Evolutionary conservation across 2,329 filamentous ascomycete genomes (phyloP).

Genomic region (Colletotrichum cuscutae): DNA sequence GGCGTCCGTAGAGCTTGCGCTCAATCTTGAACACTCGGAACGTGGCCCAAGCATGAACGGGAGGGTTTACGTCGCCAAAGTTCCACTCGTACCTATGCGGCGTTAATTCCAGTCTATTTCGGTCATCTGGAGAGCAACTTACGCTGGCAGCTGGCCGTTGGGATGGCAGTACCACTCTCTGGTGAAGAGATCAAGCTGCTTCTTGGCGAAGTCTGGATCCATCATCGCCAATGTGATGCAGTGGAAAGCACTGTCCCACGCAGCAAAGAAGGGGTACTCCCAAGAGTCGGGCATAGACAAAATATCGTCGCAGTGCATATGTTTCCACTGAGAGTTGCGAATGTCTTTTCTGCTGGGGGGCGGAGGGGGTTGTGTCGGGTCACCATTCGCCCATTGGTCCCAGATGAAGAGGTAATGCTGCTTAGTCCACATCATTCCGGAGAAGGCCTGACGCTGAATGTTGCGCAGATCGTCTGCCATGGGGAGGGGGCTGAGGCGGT

Average conservation of each 20-base stretch:
- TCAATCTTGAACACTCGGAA: slow-evolving; percentile 99
- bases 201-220: slow-evolving; percentile 97
- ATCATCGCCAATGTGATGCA: slow-evolving; percentile 97
- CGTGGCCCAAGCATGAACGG: slow-evolving; percentile 94
- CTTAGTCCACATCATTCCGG: slow-evolving; percentile 99
- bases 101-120: slow-evolving; percentile 34
- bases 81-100: slow-evolving; percentile 83
- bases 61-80: slow-evolving; percentile 96
- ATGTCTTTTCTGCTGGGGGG: slow-evolving; percentile 82
- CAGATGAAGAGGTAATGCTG: slow-evolving; percentile 97
- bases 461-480: slow-evolving; percentile 95
- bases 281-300: slow-evolving; percentile 98
- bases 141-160: slow-evolving; percentile 93
- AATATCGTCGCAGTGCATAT: slow-evolving; percentile 94
- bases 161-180: slow-evolving; percentile 99
- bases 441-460: slow-evolving; percentile 93
- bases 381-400: slow-evolving; percentile 97
- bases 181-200: slow-evolving; percentile 95
- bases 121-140: slow-evolving; percentile 46
- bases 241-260: slow-evolving; percentile 97
- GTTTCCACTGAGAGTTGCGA: slow-evolving; percentile 91
- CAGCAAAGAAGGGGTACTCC: slow-evolving; percentile 98
- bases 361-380: slow-evolving; percentile 87
- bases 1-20: slow-evolving; percentile 93
- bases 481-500: slow-evolving; percentile 88